Base-by-base conservation (phyloP, 768 basidiomycete genomes). In the Boletus barrowsii region DNA sequence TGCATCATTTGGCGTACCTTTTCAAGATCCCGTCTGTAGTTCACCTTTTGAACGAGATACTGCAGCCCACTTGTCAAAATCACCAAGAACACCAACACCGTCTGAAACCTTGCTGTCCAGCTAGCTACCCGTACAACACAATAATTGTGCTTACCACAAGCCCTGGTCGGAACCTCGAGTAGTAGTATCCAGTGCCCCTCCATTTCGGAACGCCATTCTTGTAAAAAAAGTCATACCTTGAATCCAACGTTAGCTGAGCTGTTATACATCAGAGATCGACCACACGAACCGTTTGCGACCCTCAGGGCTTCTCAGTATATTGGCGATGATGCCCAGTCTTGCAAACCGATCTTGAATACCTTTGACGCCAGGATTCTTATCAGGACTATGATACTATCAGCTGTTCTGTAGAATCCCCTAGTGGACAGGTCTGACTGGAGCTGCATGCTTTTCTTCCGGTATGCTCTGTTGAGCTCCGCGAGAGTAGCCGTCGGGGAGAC, bases 171-270 rank as follows among this genome's bases (percentile, higher is more conserved):
- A 90, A 99, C 49, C 97, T 86, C 30, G 91, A 84, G 71, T 98
- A 99, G 71, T 98, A 98, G 73, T 98, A 98, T 42, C 93, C 91
- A 32, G 91, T 93, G 15, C 94, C 96, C 59, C 95, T 80, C 96
- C 96, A 99, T 68, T 81, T 90, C 0, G 96, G 96, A 4, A 99
- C 93, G 20, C 96, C 96, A 58, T 98, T 98, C 73, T 96, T 94
- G 78, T 90, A 90, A 80, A 98, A 99, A 70, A 90, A 90, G 69
- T 92, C 89, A 58, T 92, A 92, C 61, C 91, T 91, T 56, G 18
- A 30, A n/a, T 30, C 14, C 56, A 40, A 44, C 18, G 46, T 56
- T 33, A 56, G n/a, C 10, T 32, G n/a, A 47, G 36, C 26, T 44
- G 14, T n/a, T 11, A 40, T 24, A 32, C 47, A 47, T 41, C 10